Evolutionary conservation across 139 green algal genomes (phyloP), one percentile per base, ranked within the genome.

Genomic region (Haematococcus lacustris): DNA sequence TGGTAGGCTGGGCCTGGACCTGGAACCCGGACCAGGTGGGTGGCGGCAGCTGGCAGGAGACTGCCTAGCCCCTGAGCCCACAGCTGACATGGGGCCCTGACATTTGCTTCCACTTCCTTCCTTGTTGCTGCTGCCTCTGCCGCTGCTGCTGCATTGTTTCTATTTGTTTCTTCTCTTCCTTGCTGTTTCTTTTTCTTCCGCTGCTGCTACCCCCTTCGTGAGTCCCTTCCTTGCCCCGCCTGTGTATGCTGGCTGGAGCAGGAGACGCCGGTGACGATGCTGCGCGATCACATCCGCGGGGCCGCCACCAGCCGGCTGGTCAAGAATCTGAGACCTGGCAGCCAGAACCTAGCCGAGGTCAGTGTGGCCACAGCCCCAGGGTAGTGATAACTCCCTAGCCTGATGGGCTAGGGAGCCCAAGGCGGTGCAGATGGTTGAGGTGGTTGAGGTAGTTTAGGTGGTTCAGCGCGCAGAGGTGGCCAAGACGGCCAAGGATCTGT

Each of bases 1-100:
- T 84, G 78, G 21, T 62, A n/a, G 78, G 78, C 9, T 84, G 78
- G 78, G 71, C 78, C 0, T 70, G 66, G 3, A 80, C 78, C 5
- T 78, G 74, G 71, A 71, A 84, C 66, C 74, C 78, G 50, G 30
- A 70, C 23, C 35, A 43, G 38, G 43, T 38, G 65, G 40, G 30
- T 61, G 6, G 33, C 41, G 35, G n/a, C n/a, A n/a, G n/a, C n/a
- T n/a, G n/a, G n/a, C n/a, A n/a, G n/a, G n/a, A n/a, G n/a, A n/a
- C n/a, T n/a, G n/a, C n/a, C n/a, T n/a, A n/a, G n/a, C n/a, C n/a
- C n/a, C n/a, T n/a, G n/a, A n/a, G n/a, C n/a, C n/a, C n/a, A n/a
- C n/a, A n/a, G n/a, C n/a, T n/a, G n/a, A n/a, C n/a, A 7, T 76
- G 66, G 30, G 73, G 47, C 38, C 32, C 1, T 65, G 72, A 26